Percentiles rank a stretch among this genome's conserved stretches.
phyloP scores from a whole-genome alignment of 306 rosid species.

The Cucurbita argyrosperma region DNA sequence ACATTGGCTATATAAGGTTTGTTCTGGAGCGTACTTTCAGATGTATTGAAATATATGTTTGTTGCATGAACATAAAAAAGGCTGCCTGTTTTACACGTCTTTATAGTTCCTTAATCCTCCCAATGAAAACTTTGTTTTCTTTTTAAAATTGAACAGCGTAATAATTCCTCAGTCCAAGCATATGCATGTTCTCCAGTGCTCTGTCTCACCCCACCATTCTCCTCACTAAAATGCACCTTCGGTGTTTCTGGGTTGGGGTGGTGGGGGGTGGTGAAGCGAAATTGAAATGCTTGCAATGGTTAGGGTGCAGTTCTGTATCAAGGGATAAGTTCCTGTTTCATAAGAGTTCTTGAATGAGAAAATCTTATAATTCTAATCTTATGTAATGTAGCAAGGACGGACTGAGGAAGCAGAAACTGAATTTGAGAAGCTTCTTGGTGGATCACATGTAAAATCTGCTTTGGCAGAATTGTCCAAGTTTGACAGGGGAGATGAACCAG shows the following conservation, averaged over 20 bases:
- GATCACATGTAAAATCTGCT: conserved; percentile 74
- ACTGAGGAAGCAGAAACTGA: conserved; percentile 68
- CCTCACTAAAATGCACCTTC: no score
- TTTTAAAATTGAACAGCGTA: background rate
- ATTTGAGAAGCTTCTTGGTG: conserved; percentile 80
- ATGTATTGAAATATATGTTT: background rate
- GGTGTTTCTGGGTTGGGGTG: no score
- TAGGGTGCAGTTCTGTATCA: background rate
- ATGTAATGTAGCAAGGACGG: conserved; percentile 71
- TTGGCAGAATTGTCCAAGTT: conserved; percentile 57
- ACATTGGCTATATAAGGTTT: conserved; percentile 83
- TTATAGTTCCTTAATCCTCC: background rate
- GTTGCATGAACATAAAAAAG: background rate
- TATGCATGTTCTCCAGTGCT: background rate
- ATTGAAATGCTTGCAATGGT: background rate
- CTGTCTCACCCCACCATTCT: background rate
- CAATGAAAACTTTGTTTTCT: background rate
- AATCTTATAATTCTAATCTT: background rate
- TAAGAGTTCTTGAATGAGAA: background rate
- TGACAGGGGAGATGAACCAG: conserved; percentile 68
- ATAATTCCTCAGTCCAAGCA: background rate
- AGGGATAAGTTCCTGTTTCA: background rate
- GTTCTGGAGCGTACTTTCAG: background rate
- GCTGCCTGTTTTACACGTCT: background rate
- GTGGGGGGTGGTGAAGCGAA: no score